Evolutionary conservation across 805 yeast species (phyloP), one percentile per base, ranked within the genome.

Genomic region (Schwanniomyces polymorphus): DNA sequence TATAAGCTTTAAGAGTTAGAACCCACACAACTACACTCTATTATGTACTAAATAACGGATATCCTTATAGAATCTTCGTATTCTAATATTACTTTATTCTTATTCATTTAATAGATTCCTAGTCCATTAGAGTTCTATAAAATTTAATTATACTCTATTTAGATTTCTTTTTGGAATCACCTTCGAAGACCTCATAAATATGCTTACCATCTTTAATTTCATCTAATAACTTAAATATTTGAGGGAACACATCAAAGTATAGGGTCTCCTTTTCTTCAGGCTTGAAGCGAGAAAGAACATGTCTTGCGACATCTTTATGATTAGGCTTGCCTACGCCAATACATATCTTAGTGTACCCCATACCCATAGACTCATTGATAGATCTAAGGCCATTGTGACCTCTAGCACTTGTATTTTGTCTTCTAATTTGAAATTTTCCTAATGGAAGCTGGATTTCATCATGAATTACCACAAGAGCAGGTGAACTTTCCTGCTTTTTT

Each of bases 341-440:
- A 14, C 86, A 80, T 11, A 91, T 59, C 43, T 88, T 80, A n/a
- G 80, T 74, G 58, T 84, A 88, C 14, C 71, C 74, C 29, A 73
- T 70, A 0, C 85, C 84, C 31, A 78, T 61, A 18, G 48, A 37
- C 6, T 62, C 53, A 38, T 76, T 77, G 3, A 91, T 76, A 35
- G 86, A 80, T 50, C 77, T 76, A 25, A 91, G 70, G 0, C 97
- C 97, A 59, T 89, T 90, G 58, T 91, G 98, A 0, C 97, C 97
- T 39, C 94, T 72, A 12, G 83, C 75, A 38, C 88, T 79, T 0
- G 85, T 73, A 1, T 81, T 78, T 11, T 82, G 84, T 14, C 68
- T 70, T 41, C 92, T 72, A 1, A 86, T 61, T 56, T 86, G 86
- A 17, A 83, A 70, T 44, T 80, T 78, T 0, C 97, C 97, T 3